Evolutionary conservation across 208 protist genomes (phyloP).

Genomic region (Leishmania amazonensis): DNA sequence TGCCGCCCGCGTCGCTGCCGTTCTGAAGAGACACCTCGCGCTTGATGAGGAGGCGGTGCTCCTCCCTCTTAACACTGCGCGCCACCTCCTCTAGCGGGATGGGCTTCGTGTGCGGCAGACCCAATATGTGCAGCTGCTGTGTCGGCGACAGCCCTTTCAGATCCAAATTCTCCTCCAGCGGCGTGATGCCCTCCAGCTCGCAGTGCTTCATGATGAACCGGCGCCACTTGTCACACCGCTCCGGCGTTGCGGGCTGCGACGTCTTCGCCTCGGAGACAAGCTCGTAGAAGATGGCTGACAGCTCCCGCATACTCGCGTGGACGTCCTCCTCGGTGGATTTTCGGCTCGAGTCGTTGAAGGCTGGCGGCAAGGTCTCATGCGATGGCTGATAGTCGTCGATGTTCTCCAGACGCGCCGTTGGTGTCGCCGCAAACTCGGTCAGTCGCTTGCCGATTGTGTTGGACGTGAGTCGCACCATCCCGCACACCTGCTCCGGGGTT

Average conservation of each 20-base stretch:
- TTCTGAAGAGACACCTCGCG: slow-evolving; percentile 31
- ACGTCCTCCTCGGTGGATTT: slow-evolving; percentile 67
- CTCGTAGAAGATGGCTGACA: slow-evolving; percentile 85
- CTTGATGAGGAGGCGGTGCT: slow-evolving; percentile 73
- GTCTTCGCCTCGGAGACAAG: slow-evolving; percentile 86
- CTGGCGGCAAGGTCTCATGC: slow-evolving; percentile 68
- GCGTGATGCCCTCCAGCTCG: slow-evolving; percentile 63
- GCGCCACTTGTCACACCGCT: slow-evolving; percentile 81
- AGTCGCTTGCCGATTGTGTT: slow-evolving; percentile 80
- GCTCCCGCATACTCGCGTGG: slow-evolving; percentile 67
- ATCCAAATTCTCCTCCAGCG: slow-evolving; percentile 63
- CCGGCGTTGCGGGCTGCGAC: slow-evolving; percentile 66
- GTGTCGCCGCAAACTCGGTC: slow-evolving; percentile 85
- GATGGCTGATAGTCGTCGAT: slow-evolving; percentile 82
- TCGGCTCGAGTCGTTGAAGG: slow-evolving; percentile 60
- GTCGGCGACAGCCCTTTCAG: slow-evolving; percentile 55
- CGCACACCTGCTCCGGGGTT: slow-evolving; percentile 85
- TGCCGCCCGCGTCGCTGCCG: slow-evolving; percentile 12
- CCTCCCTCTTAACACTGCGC: slow-evolving; percentile 73
- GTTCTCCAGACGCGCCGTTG: slow-evolving; percentile 60
- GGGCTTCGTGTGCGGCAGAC: slow-evolving; percentile 75
- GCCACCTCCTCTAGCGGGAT: slow-evolving; percentile 63
- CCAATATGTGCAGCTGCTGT: slow-evolving; percentile 83
- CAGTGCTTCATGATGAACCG: slow-evolving; percentile 77
- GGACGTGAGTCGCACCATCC: slow-evolving; percentile 83